Evolutionary conservation across 441 rosid genomes (phyloP).

Genomic region (Cnidoscolus chayamansa): DNA sequence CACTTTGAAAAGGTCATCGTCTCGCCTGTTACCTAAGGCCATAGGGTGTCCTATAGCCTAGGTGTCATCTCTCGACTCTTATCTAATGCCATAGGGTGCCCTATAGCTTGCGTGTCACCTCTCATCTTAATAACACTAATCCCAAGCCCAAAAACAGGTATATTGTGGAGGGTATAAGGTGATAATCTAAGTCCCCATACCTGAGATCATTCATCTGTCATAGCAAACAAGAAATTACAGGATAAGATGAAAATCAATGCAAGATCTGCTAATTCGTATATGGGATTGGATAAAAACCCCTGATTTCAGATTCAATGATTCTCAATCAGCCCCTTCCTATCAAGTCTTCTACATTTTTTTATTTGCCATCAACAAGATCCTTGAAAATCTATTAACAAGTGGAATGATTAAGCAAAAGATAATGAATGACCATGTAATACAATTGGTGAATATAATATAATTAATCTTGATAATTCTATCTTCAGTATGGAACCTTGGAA

Average conservation of each 20-base stretch:
- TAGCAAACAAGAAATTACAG: not conserved
- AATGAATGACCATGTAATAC: not conserved
- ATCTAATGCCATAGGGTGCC: no score
- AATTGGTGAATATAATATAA: not conserved
- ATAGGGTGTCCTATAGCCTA: no score
- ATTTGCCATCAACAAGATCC: not conserved
- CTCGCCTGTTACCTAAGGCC: no score
- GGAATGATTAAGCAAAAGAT: slow-evolving; percentile 5
- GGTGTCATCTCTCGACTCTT: no score
- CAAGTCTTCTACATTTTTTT: not conserved
- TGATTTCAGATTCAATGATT: not conserved
- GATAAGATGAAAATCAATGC: not conserved
- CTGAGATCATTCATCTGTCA: no score
- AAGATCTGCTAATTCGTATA: not conserved
- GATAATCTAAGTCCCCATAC: no score
- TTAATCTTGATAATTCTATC: not conserved
- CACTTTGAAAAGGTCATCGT: no score
- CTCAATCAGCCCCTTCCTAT: not conserved
- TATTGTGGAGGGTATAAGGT: no score
- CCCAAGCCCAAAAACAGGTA: no score
- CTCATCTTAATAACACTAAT: no score
- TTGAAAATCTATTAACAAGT: not conserved
- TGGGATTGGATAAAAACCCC: not conserved
- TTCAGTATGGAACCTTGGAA: not conserved
- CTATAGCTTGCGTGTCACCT: no score